Percentiles rank a stretch among this genome's conserved stretches.
Evolutionary conservation across 2,329 filamentous ascomycete genomes (phyloP).

Genomic region (Diplodia corticola): DNA sequence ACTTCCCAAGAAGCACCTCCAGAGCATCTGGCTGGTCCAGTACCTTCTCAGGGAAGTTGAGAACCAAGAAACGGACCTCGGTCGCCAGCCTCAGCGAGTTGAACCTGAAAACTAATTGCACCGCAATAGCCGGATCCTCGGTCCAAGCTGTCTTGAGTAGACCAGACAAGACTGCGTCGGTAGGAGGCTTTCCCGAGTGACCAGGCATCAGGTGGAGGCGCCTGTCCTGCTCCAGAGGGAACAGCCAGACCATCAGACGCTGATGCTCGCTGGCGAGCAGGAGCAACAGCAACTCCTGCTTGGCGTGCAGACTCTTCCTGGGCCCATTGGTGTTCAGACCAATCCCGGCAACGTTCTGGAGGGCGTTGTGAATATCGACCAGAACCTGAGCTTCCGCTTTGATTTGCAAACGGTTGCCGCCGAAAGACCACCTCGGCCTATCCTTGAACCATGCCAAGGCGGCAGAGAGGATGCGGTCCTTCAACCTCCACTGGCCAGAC

Average conservation of each 20-base stretch:
- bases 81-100: slow-evolving; percentile 69
- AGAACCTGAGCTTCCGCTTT: slow-evolving; percentile 89
- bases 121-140: slow-evolving; percentile 81
- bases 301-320: slow-evolving; percentile 68
- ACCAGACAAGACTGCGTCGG: slow-evolving; percentile 55
- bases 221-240: slow-evolving; percentile 68
- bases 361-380: slow-evolving; percentile 67
- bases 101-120: slow-evolving; percentile 80
- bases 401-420: slow-evolving; percentile 87
- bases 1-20: slow-evolving; percentile 74
- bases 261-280: slow-evolving; percentile 83
- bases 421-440: slow-evolving; percentile 77
- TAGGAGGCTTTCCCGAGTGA: slow-evolving; percentile 43
- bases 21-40: slow-evolving; percentile 79
- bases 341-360: slow-evolving; percentile 65
- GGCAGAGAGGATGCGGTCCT: slow-evolving; percentile 84
- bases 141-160: slow-evolving; percentile 82
- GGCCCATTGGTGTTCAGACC: slow-evolving; percentile 51
- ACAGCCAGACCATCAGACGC: slow-evolving; percentile 85
- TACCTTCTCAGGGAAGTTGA: slow-evolving; percentile 82
- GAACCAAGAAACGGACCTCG: slow-evolving; percentile 76
- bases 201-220: slow-evolving; percentile 53
- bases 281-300: slow-evolving; percentile 78
- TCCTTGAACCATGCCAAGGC: slow-evolving; percentile 81
- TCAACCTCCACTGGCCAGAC: slow-evolving; percentile 74